phyloP scores from a whole-genome alignment of 176 grass and related monocot species.

The Themeda triandra region DNA sequence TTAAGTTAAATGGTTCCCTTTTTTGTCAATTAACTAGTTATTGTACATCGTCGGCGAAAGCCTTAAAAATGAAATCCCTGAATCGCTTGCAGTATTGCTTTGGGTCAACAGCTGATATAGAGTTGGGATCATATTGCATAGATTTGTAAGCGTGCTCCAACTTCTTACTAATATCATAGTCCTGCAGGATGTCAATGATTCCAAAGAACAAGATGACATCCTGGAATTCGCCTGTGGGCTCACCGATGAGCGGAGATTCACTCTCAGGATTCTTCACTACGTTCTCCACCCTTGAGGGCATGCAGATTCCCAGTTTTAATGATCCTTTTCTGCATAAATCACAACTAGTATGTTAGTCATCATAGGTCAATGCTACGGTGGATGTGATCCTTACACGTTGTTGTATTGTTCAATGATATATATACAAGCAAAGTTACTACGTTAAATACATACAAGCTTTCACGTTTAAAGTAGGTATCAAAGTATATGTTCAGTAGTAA shows the following conservation, averaged over 20 bases:
- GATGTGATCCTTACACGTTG: background rate
- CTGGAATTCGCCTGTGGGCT: slow-evolving; percentile 72
- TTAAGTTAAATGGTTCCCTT: background rate
- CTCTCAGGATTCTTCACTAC: slow-evolving; percentile 48
- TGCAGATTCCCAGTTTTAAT: slow-evolving; percentile 62
- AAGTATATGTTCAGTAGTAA: background rate
- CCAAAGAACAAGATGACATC: slow-evolving; percentile 83
- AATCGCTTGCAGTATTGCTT: slow-evolving; percentile 77
- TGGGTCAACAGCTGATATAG: slow-evolving; percentile 76
- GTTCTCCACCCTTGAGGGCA: slow-evolving; percentile 80
- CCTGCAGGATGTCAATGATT: slow-evolving; percentile 71
- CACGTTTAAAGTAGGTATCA: background rate
- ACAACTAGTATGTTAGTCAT: background rate
- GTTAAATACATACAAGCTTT: background rate
- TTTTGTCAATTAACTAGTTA: background rate
- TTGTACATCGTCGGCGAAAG: slow-evolving; percentile 54
- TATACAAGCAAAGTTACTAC: background rate
- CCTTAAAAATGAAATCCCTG: slow-evolving; percentile 80
- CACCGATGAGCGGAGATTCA: slow-evolving; percentile 53
- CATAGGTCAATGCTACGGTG: background rate
- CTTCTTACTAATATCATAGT: slow-evolving; percentile 61
- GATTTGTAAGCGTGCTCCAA: slow-evolving; percentile 91
- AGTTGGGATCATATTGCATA: slow-evolving; percentile 73
- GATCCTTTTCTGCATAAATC: slow-evolving; percentile 48
- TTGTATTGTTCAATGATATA: background rate